Base-by-base conservation (phyloP, 208 protist species). In the Plasmodiophora brassicae region DNA sequence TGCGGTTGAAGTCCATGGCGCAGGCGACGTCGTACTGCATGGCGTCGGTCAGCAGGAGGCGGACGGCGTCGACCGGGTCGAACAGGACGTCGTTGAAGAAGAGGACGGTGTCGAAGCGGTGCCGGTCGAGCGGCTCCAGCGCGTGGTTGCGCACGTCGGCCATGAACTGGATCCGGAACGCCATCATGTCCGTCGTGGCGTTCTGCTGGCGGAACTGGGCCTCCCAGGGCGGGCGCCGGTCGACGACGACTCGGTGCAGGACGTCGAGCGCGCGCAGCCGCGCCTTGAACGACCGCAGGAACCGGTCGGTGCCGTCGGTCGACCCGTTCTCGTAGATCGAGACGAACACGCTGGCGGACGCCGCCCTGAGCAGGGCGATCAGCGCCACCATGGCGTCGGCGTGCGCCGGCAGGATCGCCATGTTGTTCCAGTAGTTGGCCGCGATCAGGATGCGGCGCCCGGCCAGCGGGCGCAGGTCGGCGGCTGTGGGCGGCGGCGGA, bases 11-110 rank as follows among this genome's bases (percentile, higher is more conserved):
- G 65, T 78, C 65, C 65, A 78, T 78, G 5, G 14, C 65, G n/a
- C 65, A 78, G 41, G 41, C 65, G n/a, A 38, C n/a, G 41, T 78
- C 65, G n/a, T 78, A 78, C 20, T 78, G 14, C 5, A 78, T 5
- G 32, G 10, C 14, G 20, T 78, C 65, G 5, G 65, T 78, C 20
- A 78, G n/a, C 32, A 78, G 14, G n/a, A 78, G 65, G 5, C 65
- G 5, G 10, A 78, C n/a, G 41, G 65, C 65, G n/a, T 78, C 65
- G 5, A 44, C 14, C 32, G 65, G 32, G 41, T 78, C 65, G 65
- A 78, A 78, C 5, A 78, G 32, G 65, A 78, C 65, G 41, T 78
- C 65, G n/a, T 78, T 78, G 65, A 78, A 32, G 65, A 78, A 78
- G 5, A 78, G 10, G n/a, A 78, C n/a, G n/a, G 5, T 32, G n/a